These are phyloP conservation scores for Curvularia verruculosa DNA, from an alignment of 2,329 filamentous ascomycete species.

Conservation along the genomic window DNA sequence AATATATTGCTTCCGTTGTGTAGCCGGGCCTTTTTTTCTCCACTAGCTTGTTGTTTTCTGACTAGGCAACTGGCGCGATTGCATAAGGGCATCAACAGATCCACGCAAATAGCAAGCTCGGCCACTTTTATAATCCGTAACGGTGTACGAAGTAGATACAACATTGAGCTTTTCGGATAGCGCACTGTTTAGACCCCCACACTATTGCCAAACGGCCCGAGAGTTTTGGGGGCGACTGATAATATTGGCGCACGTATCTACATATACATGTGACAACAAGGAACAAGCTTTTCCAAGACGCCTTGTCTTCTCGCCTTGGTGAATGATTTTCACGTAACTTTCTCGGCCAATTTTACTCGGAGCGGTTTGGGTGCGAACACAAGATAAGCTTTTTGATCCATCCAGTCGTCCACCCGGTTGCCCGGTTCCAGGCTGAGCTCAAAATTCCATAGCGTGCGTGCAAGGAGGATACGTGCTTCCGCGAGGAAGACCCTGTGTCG, in stretches of 20 bases:
- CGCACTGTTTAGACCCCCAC: not conserved
- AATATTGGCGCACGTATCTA: not conserved
- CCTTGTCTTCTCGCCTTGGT: not conserved
- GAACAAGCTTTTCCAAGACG: not conserved
- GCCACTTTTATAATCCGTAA: not conserved
- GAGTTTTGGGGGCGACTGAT: not conserved
- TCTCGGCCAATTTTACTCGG: not conserved
- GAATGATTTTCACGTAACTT: not conserved
- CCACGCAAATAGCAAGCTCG: not conserved
- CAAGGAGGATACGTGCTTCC: conserved; percentile 1
- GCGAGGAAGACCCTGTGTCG: conserved; percentile 3
- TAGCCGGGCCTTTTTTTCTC: not conserved
- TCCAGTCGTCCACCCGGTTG: not conserved
- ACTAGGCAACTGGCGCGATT: not conserved
- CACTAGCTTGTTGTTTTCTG: not conserved
- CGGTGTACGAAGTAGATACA: not conserved
- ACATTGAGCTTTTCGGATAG: not conserved
- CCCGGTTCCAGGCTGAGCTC: not conserved
- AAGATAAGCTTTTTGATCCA: conserved; percentile 8
- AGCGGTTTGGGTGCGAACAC: conserved; percentile 6
- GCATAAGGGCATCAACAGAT: not conserved
- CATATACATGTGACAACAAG: not conserved
- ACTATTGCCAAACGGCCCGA: not conserved
- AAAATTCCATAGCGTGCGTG: conserved; percentile 5
- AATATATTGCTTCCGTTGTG: not conserved